phyloP scores from a whole-genome alignment of 2,329 filamentous ascomycete species.

The Zarea fungicola region DNA sequence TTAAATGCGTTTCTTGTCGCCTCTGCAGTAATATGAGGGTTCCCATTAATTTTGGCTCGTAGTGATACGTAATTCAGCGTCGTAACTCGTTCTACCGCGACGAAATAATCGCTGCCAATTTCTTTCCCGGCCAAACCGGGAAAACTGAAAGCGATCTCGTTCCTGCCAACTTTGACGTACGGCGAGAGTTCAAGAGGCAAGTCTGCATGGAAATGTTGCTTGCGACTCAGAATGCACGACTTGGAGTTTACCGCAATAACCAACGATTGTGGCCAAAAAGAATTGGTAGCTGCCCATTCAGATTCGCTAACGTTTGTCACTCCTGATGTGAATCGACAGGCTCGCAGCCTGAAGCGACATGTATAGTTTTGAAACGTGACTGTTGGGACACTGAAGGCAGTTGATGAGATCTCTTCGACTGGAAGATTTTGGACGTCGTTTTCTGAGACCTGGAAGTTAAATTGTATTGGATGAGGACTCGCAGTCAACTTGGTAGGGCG shows the following conservation, averaged over 20 bases:
- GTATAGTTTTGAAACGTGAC: slow-evolving; percentile 1
- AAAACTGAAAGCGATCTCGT: slow-evolving; percentile 7
- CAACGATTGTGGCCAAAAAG: slow-evolving; percentile 5
- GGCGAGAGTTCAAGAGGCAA: not conserved
- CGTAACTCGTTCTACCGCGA: slow-evolving; percentile 4
- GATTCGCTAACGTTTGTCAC: not conserved
- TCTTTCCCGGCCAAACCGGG: not conserved
- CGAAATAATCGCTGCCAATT: not conserved
- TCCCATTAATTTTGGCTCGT: not conserved
- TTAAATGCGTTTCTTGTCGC: not conserved
- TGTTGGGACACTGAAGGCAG: not conserved
- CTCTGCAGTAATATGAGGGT: not conserved
- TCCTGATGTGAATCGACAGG: not conserved
- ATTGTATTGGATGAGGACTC: not conserved
- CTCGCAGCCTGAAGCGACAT: slow-evolving; percentile 7
- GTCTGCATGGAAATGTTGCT: slow-evolving; percentile 10
- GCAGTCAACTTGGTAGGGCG: slow-evolving; percentile 5
- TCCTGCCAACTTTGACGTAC: not conserved
- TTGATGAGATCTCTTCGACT: not conserved
- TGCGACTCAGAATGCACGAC: slow-evolving; percentile 5
- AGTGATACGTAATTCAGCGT: not conserved
- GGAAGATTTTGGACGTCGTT: not conserved
- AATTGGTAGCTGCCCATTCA: not conserved
- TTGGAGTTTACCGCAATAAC: not conserved
- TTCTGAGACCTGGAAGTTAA: not conserved